Conservation (phyloP, 257 asterid species). For the Solanum verrucosum region DNA sequence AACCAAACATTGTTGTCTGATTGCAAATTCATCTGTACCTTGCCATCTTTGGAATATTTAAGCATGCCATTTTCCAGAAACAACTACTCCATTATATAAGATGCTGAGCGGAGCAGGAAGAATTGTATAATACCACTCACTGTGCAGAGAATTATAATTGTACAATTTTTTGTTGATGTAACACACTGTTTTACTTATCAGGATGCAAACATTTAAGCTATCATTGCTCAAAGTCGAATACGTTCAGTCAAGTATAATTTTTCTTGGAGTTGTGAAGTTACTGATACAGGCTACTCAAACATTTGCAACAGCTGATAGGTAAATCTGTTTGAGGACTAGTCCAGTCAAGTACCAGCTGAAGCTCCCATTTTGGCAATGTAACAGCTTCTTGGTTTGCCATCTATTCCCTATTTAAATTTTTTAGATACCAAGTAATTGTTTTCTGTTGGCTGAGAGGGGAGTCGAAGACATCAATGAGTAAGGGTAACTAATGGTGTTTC, state of each 20-base stretch:
- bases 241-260: neutral
- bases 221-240: neutral
- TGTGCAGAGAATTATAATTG: neutral
- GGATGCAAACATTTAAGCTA: neutral
- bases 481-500: neutral
- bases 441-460: neutral
- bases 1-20: neutral
- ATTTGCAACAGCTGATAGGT: neutral
- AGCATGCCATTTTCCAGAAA: neutral
- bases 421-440: neutral
- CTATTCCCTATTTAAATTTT: neutral
- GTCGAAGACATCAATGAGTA: neutral
- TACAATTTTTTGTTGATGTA: neutral
- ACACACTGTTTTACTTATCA: neutral
- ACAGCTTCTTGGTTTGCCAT: neutral
- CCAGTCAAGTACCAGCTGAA: neutral
- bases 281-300: neutral
- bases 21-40: neutral
- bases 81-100: neutral
- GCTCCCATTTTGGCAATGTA: neutral
- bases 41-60: neutral
- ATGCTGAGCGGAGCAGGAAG: neutral
- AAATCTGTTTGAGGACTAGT: neutral
- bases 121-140: neutral
- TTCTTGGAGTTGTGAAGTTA: neutral